phyloP scores from a whole-genome alignment of 306 rosid genomes.

The Vigna unguiculata region DNA sequence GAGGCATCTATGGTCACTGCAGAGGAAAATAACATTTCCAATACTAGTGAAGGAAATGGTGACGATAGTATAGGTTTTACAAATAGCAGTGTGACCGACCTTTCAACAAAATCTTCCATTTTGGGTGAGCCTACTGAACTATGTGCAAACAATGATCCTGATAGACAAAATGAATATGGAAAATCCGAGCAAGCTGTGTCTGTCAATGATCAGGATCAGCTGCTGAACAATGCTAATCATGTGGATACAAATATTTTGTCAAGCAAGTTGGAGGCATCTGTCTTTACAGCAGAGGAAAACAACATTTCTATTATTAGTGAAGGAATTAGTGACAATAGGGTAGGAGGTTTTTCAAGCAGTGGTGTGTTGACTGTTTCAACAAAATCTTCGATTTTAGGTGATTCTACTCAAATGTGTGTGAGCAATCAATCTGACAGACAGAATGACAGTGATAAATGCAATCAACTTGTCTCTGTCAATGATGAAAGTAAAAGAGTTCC shows the following conservation, averaged over 20 bases:
- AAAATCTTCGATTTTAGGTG: conserved; percentile 53
- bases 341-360: conserved; percentile 43
- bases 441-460: conserved; percentile 41
- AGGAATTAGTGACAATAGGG: conserved; percentile 48
- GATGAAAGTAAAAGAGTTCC: conserved; percentile 48
- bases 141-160: conserved; percentile 45
- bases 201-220: conserved; percentile 51
- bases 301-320: conserved; percentile 46
- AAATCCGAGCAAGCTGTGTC: conserved; percentile 45
- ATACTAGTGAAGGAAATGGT: conserved; percentile 49
- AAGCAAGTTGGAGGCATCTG: conserved; percentile 47
- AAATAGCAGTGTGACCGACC: neutral
- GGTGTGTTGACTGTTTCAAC: conserved; percentile 42
- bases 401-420: conserved; percentile 54
- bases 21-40: conserved; percentile 47
- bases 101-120: conserved; percentile 50
- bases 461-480: conserved; percentile 50
- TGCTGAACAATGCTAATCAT: conserved; percentile 44
- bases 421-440: conserved; percentile 42
- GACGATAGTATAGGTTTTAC: conserved; percentile 44
- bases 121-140: conserved; percentile 56
- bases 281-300: conserved; percentile 44
- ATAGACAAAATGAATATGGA: conserved; percentile 41
- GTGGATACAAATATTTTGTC: conserved; percentile 49
- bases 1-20: conserved; percentile 43